These are phyloP conservation scores for Tuber calosporum DNA, from an alignment of 495 filamentous ascomycete species.

Conservation along the genomic window DNA sequence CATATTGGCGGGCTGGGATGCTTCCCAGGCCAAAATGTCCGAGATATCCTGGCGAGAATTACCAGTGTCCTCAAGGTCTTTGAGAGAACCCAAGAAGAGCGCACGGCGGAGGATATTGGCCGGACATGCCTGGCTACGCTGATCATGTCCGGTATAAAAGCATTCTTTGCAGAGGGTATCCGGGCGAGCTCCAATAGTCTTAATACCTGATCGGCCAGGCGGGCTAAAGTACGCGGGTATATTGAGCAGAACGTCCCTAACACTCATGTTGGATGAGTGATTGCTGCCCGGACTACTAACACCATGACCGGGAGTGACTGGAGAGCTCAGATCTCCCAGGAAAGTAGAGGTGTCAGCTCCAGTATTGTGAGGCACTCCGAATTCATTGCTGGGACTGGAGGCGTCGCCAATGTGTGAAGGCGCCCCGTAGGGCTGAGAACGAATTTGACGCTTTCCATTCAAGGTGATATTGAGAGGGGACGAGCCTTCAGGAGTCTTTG, in stretches of 20 bases:
- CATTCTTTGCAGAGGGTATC: constrained; percentile 32
- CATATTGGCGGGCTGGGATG: neutral
- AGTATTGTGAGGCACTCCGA: neutral
- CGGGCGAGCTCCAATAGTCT: constrained; percentile 15
- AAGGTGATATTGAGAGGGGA: neutral
- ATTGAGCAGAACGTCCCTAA: neutral
- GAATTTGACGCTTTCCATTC: neutral
- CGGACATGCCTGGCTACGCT: constrained; percentile 22
- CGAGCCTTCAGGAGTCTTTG: neutral
- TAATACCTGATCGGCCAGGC: neutral
- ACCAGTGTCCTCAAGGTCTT: neutral
- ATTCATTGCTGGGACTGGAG: neutral
- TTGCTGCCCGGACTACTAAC: neutral
- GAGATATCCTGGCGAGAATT: neutral
- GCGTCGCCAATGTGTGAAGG: neutral
- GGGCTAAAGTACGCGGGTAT: neutral
- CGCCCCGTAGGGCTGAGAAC: neutral
- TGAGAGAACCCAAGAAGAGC: neutral
- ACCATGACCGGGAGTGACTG: neutral
- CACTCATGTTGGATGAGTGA: neutral
- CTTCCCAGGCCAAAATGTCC: neutral
- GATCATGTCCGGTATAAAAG: constrained; percentile 31
- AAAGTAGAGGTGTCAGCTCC: neutral
- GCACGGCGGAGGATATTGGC: constrained; percentile 12
- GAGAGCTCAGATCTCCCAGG: neutral